Evolutionary conservation across 768 basidiomycete genomes (phyloP), one percentile per base, ranked within the genome.

Genomic region (Trametes elegans): DNA sequence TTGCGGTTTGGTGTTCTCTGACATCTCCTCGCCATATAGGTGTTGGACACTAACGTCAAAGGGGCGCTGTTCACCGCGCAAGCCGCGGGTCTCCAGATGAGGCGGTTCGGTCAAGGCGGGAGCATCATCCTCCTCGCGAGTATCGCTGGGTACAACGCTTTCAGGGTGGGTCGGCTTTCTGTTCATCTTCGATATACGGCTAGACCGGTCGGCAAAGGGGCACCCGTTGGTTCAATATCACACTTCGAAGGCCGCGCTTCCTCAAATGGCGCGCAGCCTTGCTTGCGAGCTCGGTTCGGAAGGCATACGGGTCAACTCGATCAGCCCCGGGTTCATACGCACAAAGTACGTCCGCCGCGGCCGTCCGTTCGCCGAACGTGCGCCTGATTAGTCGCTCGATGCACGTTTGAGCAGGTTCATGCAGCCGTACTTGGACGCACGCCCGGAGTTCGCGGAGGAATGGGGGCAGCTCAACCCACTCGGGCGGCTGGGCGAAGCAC

Each of bases 211-310:
- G 82, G 34, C 78, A 1, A 7, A 49, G 43, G 32, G 40, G 13
- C 36, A 77, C 83, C 21, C 41, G 11, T 5, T 44, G 11, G 21
- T 11, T 11, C 42, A 44, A 8, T 90, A 89, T 69, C 87, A 88
- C 68, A 75, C 79, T 31, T 83, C 83, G 70, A 90, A 90, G 68
- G 78, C 83, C 1, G 87, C 81, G 2, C 84, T 90, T 11, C 69
- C 88, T 26, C 88, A 90, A 69, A 85, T 88, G 84, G 81, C 76
- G 2, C 79, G 88, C 34, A 86, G 83, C 65, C 84, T 90, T 84
- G 88, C 87, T 3, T 88, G 85, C 62, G 88, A 90, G 64, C 77
- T 90, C 0, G 88, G 83, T 0, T 68, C 62, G 18, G 72, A 82
- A 66, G 70, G 74, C 0, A 88, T 90, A 40, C 77, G 88, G 1